Percentiles rank a stretch among this genome's conserved stretches.
Conservation (phyloP, 2,329 filamentous ascomycete genomes). For the Neoarthrinium moseri region DNA sequence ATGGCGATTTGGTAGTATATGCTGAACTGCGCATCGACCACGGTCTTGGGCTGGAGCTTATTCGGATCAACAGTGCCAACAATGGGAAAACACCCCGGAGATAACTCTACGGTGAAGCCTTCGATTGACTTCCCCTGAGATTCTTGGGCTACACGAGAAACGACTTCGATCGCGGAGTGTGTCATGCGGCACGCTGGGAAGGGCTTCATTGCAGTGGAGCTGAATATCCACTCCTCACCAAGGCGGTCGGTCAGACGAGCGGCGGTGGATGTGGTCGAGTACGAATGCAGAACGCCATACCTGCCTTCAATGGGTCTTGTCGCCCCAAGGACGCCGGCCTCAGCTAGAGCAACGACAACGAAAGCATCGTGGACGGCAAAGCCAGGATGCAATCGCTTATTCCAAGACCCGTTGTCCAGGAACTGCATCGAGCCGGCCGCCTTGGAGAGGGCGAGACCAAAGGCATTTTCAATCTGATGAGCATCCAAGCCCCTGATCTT, state of each 20-base stretch:
- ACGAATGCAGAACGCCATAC: constrained; percentile 21
- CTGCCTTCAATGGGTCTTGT: constrained; percentile 21
- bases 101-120: constrained; percentile 18
- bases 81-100: constrained; percentile 19
- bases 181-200: constrained; percentile 25
- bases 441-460: constrained; percentile 23
- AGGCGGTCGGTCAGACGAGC: constrained; percentile 16
- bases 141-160: constrained; percentile 15
- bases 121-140: constrained; percentile 10
- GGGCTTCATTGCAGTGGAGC: constrained; percentile 22
- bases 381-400: constrained; percentile 26
- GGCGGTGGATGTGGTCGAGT: constrained; percentile 14
- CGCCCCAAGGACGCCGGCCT: constrained; percentile 21
- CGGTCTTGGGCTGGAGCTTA: constrained; percentile 21
- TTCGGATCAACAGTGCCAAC: constrained; percentile 20
- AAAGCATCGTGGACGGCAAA: constrained; percentile 27
- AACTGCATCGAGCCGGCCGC: constrained; percentile 28
- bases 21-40: constrained; percentile 28
- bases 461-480: constrained; percentile 17
- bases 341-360: constrained; percentile 21
- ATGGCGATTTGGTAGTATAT: constrained; percentile 27
- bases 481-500: constrained; percentile 19
- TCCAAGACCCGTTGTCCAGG: constrained; percentile 27
- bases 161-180: constrained; percentile 26
- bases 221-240: constrained; percentile 20